Evolutionary conservation across 2,329 filamentous ascomycete species (phyloP).

Genomic region (Aspergillus felis): DNA sequence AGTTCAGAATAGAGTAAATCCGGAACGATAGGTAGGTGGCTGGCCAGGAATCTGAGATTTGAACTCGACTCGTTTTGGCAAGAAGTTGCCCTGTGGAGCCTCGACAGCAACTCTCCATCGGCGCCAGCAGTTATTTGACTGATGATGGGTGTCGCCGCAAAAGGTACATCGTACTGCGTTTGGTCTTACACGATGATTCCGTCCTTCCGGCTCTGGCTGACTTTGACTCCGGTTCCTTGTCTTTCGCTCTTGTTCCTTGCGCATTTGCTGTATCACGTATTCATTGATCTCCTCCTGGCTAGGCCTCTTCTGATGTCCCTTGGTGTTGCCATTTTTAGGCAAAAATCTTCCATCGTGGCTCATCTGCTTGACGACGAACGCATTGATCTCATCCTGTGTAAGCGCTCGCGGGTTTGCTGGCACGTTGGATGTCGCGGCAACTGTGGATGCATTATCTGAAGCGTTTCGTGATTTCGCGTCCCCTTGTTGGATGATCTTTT

Average conservation of each 20-base stretch:
- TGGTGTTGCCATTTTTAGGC: conserved; percentile 3
- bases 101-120: conserved; percentile 22
- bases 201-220: conserved; percentile 14
- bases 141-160: conserved; percentile 21
- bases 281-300: conserved; percentile 29
- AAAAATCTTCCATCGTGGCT: conserved; percentile 6
- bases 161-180: conserved; percentile 16
- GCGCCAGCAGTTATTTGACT: conserved; percentile 21
- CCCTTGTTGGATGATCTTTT: conserved; percentile 9
- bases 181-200: conserved; percentile 1
- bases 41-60: conserved; percentile 17
- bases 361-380: conserved; percentile 25
- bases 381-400: conserved; percentile 26
- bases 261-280: conserved; percentile 26
- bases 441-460: neutral
- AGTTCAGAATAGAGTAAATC: conserved; percentile 20
- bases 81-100: conserved; percentile 19
- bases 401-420: conserved; percentile 6
- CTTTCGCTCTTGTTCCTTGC: conserved; percentile 18
- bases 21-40: conserved; percentile 21
- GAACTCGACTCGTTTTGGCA: conserved; percentile 21
- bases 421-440: neutral
- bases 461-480: neutral
- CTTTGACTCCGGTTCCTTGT: conserved; percentile 18
- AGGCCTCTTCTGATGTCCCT: conserved; percentile 19